Base-by-base conservation (phyloP, 176 grass and related monocot genomes). In the Ampelocalamus luodianensis region DNA sequence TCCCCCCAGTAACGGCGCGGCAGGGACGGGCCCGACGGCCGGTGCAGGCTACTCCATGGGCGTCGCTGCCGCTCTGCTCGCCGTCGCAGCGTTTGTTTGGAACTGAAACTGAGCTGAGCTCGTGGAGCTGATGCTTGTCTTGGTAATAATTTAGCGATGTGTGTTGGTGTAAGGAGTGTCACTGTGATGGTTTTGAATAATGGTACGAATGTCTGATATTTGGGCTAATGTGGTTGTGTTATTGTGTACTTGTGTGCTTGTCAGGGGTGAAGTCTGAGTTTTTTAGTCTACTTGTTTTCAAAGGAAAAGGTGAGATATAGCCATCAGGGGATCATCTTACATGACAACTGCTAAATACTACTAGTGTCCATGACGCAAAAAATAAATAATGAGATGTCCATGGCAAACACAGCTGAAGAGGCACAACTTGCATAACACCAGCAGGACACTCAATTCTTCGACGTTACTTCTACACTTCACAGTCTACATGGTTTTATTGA, bases 11-110 rank as follows among this genome's bases (percentile, higher is more conserved):
- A 34, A 34, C 32, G 32, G 2, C 32, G 32, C 1, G 32, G 32
- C 32, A 34, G 32, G 32, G 32, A 34, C 32, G 32, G 32, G 32
- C 1, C 32, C 32, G 32, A 34, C 34, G 11, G 82, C 65, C 10
- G 60, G 34, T 6, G 71, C 34, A 2, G 18, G 34, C n/a, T 76
- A 54, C 60, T 17, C 66, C 0, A 0, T 77, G 1, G 82, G 16
- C 1, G 37, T 79, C 6, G 74, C 75, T 10, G 59, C 58, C 0
- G 37, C 67, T 3, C 34, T 27, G 14, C 9, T 84, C 20, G 81
- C 58, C 26, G 6, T 74, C 5, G 58, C 48, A 1, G 87, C 68
- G 26, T 77, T 83, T 20, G n/a, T 88, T 29, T 88, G 56, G 53
- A 83, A 20, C 65, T 88, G 71, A 88, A 40, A 20, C 1, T 39